Conservation (phyloP, 2,329 filamentous ascomycete species). For the Metarhizium sp. region DNA sequence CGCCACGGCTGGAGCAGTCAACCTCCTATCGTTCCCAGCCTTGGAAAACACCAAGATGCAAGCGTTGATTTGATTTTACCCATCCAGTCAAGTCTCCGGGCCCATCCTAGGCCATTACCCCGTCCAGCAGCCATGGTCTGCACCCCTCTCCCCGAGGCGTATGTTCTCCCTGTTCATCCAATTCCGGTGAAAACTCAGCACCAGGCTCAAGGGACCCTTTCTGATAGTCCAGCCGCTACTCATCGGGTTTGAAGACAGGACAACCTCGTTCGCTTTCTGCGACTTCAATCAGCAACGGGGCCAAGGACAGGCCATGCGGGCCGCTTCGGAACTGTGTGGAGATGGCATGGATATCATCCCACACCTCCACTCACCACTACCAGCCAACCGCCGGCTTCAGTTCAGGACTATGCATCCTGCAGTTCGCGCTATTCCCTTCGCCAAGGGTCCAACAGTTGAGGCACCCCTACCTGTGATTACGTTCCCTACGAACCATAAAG, state of each 20-base stretch:
- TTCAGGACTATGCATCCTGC: background rate
- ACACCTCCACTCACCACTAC: background rate
- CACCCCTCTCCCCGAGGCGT: background rate
- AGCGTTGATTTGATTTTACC: too few species aligned
- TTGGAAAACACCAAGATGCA: too few species aligned
- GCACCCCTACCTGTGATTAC: background rate
- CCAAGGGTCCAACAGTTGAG: background rate
- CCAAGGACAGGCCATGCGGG: background rate
- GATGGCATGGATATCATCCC: background rate
- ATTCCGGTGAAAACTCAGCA: too few species aligned
- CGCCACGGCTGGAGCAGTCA: too few species aligned
- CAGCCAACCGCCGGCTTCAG: background rate
- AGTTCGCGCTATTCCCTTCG: background rate
- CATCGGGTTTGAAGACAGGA: background rate
- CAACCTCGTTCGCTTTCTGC: background rate
- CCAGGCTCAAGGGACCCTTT: background rate
- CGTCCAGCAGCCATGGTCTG: background rate
- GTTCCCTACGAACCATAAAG: background rate
- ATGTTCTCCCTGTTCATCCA: background rate
- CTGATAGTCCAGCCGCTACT: background rate
- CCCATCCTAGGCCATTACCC: too few species aligned
- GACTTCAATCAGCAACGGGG: background rate
- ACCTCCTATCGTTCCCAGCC: too few species aligned
- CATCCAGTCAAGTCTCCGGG: too few species aligned
- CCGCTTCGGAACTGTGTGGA: constrained; percentile 3